Base-by-base conservation (phyloP, 768 basidiomycete species). In the Leccinum subgranulosum region DNA sequence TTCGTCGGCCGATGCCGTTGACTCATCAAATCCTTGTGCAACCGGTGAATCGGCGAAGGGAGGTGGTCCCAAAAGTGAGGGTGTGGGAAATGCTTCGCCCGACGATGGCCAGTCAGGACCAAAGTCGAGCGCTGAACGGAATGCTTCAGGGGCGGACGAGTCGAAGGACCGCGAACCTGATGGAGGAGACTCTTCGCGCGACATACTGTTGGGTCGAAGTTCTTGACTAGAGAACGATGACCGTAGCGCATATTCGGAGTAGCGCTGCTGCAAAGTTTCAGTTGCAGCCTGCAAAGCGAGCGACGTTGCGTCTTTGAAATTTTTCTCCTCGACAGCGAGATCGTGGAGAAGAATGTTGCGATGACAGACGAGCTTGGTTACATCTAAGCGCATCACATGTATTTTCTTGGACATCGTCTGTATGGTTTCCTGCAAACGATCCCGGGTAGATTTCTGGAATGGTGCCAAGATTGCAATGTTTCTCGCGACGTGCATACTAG, bases 391-490 rank as follows among this genome's bases (percentile, higher is more conserved):
- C 49, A 85, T 74, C 60, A 80, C 77, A 64, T 81, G 82, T 50
- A 98, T 74, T 41, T 82, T 80, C 66, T 82, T 86, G 8, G 88
- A 83, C 12, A 88, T 75, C 17, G 73, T 75, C 62, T 85, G 84
- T 17, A 94, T 75, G 3, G 85, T 78, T 23, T 74, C 64, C 23
- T 82, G 74, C 27, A 99, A 79, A 47, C 86, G 82, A 60, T 92
- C 90, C 49, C 94, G 84, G 4, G 94, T 94, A 9, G 86, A 77
- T 49, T 84, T 84, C 66, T 88, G 91, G 71, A 98, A 95, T 3
- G 97, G 95, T 15, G 92, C 88, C 39, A 98, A 79, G 45, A 89
- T 83, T 2, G 87, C 87, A 21, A 98, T 79, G 65, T 95, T 96
- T 43, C 90, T 86, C 21, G 88, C 83, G 45, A 88, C 75, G 17